A percentile compares a stretch with the other conserved stretches of the same genome.
Evolutionary conservation across 164 flowering plant species (phyloP).

Genomic region (Brasenia schreberi): DNA sequence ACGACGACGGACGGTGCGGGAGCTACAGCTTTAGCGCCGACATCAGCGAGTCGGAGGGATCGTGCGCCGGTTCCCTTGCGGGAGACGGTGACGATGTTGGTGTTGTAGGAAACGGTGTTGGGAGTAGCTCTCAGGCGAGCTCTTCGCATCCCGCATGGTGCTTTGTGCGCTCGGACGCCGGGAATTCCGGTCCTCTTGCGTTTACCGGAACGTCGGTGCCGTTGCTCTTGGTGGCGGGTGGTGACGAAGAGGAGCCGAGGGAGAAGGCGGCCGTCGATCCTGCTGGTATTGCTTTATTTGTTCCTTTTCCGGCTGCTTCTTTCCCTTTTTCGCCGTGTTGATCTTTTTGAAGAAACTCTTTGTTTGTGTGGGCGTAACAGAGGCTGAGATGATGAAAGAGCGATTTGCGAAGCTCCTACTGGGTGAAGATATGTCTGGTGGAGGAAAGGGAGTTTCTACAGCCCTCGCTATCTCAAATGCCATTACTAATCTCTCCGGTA

Average conservation of each 20-base stretch:
- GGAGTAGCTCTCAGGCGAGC: background rate
- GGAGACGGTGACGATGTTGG: constrained; percentile 11
- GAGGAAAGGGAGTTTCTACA: constrained; percentile 71
- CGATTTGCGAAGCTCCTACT: constrained; percentile 69
- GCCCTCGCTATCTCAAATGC: constrained; percentile 84
- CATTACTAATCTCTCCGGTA: constrained; percentile 73
- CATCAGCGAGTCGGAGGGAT: constrained; percentile 62
- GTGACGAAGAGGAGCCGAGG: constrained; percentile 22
- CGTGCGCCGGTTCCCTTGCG: constrained; percentile 13
- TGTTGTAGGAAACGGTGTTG: background rate
- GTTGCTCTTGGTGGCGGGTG: constrained; percentile 25
- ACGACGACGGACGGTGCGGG: constrained; percentile 19
- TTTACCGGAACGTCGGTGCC: constrained; percentile 1
- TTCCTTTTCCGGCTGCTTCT: background rate
- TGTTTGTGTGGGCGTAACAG: constrained; percentile 15
- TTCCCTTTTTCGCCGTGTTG: background rate
- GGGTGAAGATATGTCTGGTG: constrained; percentile 90
- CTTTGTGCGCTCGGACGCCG: background rate
- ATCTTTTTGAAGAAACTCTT: background rate
- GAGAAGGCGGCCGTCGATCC: constrained; percentile 17
- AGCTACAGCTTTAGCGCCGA: constrained; percentile 53
- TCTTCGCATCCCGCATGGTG: background rate
- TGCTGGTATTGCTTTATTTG: constrained; percentile 15
- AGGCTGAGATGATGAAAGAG: constrained; percentile 71
- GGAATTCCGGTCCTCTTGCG: constrained; percentile 9